These are phyloP conservation scores for Aspergillus uvarum DNA, from an alignment of 2,329 filamentous ascomycete species.

Conservation along the genomic window DNA sequence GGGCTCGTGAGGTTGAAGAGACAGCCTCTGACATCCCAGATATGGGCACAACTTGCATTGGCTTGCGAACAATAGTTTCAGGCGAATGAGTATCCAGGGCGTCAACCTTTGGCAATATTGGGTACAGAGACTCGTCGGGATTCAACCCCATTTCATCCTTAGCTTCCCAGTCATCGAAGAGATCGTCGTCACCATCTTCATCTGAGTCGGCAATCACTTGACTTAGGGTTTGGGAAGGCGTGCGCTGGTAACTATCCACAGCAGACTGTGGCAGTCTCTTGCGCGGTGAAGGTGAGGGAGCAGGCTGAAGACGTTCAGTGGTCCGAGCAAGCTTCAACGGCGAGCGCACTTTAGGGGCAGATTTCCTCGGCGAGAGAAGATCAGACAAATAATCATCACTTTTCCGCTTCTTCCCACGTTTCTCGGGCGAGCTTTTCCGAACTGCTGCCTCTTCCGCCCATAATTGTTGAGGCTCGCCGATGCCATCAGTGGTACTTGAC, in stretches of 20 bases:
- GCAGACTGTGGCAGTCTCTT: not conserved
- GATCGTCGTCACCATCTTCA: conserved; percentile 30
- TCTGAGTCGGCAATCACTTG: conserved; percentile 38
- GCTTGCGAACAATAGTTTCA: conserved; percentile 1
- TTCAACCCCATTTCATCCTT: conserved; percentile 24
- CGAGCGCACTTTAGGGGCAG: conserved; percentile 26
- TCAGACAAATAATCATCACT: conserved; percentile 49
- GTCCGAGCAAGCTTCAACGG: conserved; percentile 16
- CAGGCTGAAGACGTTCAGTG: conserved; percentile 1
- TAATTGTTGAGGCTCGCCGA: conserved; percentile 42
- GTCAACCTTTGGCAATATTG: conserved; percentile 28
- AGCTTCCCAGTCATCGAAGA: conserved; percentile 27
- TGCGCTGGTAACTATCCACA: not conserved
- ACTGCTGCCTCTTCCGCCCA: conserved; percentile 47
- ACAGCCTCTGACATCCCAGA: conserved; percentile 3
- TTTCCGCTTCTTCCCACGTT: conserved; percentile 50
- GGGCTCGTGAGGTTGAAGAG: not conserved
- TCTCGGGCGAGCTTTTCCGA: conserved; percentile 36
- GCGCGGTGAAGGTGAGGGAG: not conserved
- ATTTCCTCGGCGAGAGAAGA: conserved; percentile 34
- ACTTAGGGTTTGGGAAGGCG: conserved; percentile 7
- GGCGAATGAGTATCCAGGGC: conserved; percentile 10
- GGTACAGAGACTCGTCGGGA: conserved; percentile 30
- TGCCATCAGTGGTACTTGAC: conserved; percentile 40
- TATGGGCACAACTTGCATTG: not conserved